Base-by-base conservation (phyloP, 441 rosid genomes). In the Capsella rubella region DNA sequence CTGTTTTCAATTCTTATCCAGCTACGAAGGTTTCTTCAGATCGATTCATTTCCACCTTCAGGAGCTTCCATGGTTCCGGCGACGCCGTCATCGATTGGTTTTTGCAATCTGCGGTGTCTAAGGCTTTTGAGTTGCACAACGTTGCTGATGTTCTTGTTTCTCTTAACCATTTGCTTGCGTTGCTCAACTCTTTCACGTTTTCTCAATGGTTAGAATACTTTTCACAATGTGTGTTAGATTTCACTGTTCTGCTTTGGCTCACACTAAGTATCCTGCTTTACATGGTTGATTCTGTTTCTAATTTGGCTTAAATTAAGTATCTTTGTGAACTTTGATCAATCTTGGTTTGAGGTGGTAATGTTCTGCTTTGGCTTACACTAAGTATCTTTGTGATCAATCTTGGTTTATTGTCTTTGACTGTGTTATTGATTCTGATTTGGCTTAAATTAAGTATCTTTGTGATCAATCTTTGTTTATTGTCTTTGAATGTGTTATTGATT, bases 111-210 rank as follows among this genome's bases (percentile, higher is more conserved):
- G 69, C 21, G 29, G 69, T 63, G 63, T 13, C 54, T 42, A 72
- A 15, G 6, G 45, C 18, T 10, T 21, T 18, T 62, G 69, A 61
- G 43, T 53, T 72, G 8, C 14, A 53, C 2, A 53, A 53, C 25
- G 69, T 53, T 25, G 76, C 69, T 43, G 76, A 62, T 72, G 70
- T 43, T 53, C 63, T 62, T 72, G 56, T 42, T 32, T 63, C 76
- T 0, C 39, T 72, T 53, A 45, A 53, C 8, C 69, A 62, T 6
- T 43, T 63, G 18, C 3, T 72, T 14, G 18, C 55, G 1, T 43
- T 72, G 37, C 6, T 72, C 0, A 28, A 63, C 45, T 8, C 76
- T 45, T 55, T 72, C 64, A 53, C 76, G 1, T 63, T 63, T 63
- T 54, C 70, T 72, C 76, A 72, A 4, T 72, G 76, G 76, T 69